phyloP scores from a whole-genome alignment of 768 basidiomycete species.

The Collybiopsis luxurians region DNA sequence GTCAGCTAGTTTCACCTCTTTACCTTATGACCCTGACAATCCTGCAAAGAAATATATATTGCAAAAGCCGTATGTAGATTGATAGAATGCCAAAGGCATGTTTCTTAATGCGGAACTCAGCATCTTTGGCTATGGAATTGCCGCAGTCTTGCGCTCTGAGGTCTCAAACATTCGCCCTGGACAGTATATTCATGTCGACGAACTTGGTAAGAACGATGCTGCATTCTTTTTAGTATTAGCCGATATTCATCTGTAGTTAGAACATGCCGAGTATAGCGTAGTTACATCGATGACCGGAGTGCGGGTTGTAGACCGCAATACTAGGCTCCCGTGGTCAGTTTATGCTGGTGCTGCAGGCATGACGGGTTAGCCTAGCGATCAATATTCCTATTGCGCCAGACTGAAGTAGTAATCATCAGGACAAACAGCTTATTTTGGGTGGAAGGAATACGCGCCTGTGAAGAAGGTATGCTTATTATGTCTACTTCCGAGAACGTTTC shows the following conservation, averaged over 20 bases:
- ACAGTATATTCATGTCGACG: neutral
- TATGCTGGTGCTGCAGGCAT: neutral
- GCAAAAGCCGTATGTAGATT: neutral
- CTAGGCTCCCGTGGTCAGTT: neutral
- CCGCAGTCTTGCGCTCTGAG: neutral
- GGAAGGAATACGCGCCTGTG: neutral
- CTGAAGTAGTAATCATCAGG: neutral
- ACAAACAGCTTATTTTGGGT: neutral
- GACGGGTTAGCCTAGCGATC: neutral
- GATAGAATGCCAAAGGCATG: neutral
- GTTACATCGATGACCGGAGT: neutral
- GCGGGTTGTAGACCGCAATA: neutral
- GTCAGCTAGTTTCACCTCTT: neutral
- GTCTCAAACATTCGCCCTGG: neutral
- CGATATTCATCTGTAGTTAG: neutral
- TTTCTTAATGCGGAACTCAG: neutral
- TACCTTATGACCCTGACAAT: neutral
- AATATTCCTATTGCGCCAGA: neutral
- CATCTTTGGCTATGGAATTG: neutral
- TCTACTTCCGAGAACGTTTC: neutral
- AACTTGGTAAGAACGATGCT: neutral
- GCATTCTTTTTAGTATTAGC: neutral
- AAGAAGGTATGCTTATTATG: neutral
- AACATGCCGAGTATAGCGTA: neutral
- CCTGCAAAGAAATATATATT: neutral